Conservation (phyloP, 164 flowering plant species). For the Euptelea pleiosperma region DNA sequence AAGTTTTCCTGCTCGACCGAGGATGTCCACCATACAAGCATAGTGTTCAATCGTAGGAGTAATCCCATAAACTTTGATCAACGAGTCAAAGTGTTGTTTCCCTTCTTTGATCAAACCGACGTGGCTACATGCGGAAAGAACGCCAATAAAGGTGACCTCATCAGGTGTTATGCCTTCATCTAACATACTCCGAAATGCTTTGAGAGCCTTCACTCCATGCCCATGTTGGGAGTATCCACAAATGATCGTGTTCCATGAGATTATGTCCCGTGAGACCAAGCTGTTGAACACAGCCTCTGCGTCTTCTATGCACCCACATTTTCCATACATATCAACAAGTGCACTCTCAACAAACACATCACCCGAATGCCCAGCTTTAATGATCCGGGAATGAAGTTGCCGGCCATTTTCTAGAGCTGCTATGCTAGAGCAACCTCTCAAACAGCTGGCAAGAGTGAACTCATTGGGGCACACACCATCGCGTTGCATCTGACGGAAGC, state of each 20-base stretch:
- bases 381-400: slow-evolving; percentile 36
- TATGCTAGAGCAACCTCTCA: slow-evolving; percentile 39
- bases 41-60: slow-evolving; percentile 43
- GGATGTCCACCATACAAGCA: slow-evolving; percentile 52
- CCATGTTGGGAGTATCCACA: slow-evolving; percentile 45
- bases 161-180: slow-evolving; percentile 36
- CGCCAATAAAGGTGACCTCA: slow-evolving; percentile 48
- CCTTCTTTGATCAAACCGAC: slow-evolving; percentile 45
- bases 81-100: slow-evolving; percentile 30
- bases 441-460: slow-evolving; percentile 44
- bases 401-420: slow-evolving; percentile 37
- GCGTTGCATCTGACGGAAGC: slow-evolving; percentile 39
- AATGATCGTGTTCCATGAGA: slow-evolving; percentile 51
- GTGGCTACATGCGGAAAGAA: too few species aligned
- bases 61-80: slow-evolving; percentile 30
- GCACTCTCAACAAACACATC: slow-evolving; percentile 41
- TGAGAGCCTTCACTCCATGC: slow-evolving; percentile 37
- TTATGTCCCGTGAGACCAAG: slow-evolving; percentile 23
- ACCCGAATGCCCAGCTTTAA: slow-evolving; percentile 30
- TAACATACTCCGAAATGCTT: slow-evolving; percentile 37
- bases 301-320: slow-evolving; percentile 39
- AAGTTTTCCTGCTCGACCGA: slow-evolving; percentile 50
- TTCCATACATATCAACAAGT: slow-evolving; percentile 40
- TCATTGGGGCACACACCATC: slow-evolving; percentile 42
- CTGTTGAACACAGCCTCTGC: slow-evolving; percentile 36